These are phyloP conservation scores for Hypocrella siamensis DNA, from an alignment of 2,329 filamentous ascomycete species.

Conservation along the genomic window DNA sequence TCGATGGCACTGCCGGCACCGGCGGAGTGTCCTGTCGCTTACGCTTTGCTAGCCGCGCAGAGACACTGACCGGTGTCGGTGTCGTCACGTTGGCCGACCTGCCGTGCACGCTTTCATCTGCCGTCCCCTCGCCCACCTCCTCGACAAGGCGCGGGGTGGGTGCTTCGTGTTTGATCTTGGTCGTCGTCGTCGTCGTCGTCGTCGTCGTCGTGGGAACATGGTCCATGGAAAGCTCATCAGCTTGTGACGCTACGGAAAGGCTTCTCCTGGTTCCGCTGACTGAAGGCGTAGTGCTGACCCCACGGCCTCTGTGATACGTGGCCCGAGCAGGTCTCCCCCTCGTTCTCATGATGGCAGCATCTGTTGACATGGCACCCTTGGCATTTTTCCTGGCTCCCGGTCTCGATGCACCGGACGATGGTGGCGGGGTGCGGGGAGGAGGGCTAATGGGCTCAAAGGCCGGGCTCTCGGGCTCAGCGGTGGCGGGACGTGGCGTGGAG, in stretches of 20 bases:
- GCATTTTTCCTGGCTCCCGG: slow-evolving; percentile 16
- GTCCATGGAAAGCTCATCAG: slow-evolving; percentile 32
- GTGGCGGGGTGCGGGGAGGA: slow-evolving; percentile 21
- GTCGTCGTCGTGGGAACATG: slow-evolving; percentile 18
- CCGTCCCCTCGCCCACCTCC: slow-evolving; percentile 38
- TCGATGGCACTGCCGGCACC: slow-evolving; percentile 37
- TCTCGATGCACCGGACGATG: slow-evolving; percentile 17
- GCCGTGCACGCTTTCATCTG: slow-evolving; percentile 33
- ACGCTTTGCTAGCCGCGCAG: slow-evolving; percentile 31
- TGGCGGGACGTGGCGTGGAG: slow-evolving; percentile 33
- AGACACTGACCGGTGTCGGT: slow-evolving; percentile 21
- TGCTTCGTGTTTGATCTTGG: slow-evolving; percentile 43
- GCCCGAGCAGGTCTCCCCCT: slow-evolving; percentile 21
- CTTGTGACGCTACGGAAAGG: slow-evolving; percentile 28
- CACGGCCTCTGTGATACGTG: slow-evolving; percentile 19
- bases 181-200: too few relatives aligned
- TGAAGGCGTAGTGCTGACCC: slow-evolving; percentile 19
- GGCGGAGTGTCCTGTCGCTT: slow-evolving; percentile 38
- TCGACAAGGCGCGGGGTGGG: slow-evolving; percentile 37
- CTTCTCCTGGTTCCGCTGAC: slow-evolving; percentile 21
- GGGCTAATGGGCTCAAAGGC: slow-evolving; percentile 45
- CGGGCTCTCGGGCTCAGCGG: slow-evolving; percentile 30
- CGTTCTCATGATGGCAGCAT: slow-evolving; percentile 13
- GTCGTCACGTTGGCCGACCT: slow-evolving; percentile 16
- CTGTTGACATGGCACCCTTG: slow-evolving; percentile 10